Base-by-base conservation (phyloP, 495 filamentous ascomycete species). In the Collariella sp. region DNA sequence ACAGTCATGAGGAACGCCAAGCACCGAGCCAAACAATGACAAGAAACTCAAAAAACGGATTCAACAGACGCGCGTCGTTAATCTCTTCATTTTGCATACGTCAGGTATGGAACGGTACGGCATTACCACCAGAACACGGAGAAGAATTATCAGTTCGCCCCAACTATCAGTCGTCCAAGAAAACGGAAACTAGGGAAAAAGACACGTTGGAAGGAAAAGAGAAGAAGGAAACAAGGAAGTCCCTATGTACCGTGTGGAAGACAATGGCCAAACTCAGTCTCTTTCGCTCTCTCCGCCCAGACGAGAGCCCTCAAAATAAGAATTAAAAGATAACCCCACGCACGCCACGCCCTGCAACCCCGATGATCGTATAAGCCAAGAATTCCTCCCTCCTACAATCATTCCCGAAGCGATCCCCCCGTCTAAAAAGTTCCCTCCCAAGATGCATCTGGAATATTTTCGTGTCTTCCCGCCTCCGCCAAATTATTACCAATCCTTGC, bases 111-210 rank as follows among this genome's bases (percentile, higher is more conserved):
- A 5, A 31, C 26, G 26, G 26, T 31, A 31, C 26, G 26, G 9
- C 20, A 39, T 50, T 46, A 48, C 16, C 29, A 34, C 34, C 16
- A 47, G 33, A 31, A 13, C 13, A 35, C 13, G 26, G 12, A n/a
- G n/a, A n/a, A n/a, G n/a, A n/a, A n/a, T 41, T 19, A 19, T 9
- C 12, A 46, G 9, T n/a, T 16, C 35, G 20, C 33, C 31, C 34
- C 31, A 49, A 50, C 7, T 23, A 40, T 10, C n/a, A n/a, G 48
- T 33, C 18, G 26, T 31, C 26, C 26, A 52, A 38, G 31, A 22
- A 43, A 42, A 50, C 29, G 50, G 35, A 41, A 52, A 44, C 5
- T 26, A 62, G 64, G 60, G 63, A 58, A 44, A 64, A 67, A 40
- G 5, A 50, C 7, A 22, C 13, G 26, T 31, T 31, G 10, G 18